phyloP scores from a whole-genome alignment of 345 rosid genomes.

The Stellera chamaejasme region DNA sequence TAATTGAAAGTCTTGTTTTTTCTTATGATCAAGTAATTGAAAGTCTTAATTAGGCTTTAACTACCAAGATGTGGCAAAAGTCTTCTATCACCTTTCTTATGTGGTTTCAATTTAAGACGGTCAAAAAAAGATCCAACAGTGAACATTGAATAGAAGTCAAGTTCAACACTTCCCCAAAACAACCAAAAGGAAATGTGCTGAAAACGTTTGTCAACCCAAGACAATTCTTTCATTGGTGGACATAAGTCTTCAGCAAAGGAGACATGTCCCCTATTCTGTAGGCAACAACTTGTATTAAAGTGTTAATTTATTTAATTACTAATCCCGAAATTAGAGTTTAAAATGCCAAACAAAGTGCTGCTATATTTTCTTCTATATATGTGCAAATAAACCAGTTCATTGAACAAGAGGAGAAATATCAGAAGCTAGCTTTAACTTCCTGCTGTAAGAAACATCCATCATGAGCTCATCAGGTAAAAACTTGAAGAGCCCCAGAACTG shows the following conservation, averaged over 20 bases:
- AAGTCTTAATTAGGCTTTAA: too few species aligned
- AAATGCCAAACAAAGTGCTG: too few species aligned
- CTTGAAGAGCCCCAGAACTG: conserved; percentile 15
- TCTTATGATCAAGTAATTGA: too few species aligned
- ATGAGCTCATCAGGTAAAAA: conserved; percentile 16
- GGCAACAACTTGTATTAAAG: conserved; percentile 11
- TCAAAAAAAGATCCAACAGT: too few species aligned
- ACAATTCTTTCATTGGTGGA: conserved; percentile 16
- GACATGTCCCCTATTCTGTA: conserved; percentile 33
- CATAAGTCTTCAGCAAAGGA: conserved; percentile 15
- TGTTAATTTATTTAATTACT: too few species aligned
- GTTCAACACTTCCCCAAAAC: conserved; percentile 27
- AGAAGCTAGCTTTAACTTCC: not conserved
- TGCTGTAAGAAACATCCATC: not conserved
- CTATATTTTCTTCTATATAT: too few species aligned
- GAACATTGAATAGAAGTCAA: not conserved
- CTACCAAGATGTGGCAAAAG: too few species aligned
- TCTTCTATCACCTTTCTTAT: too few species aligned
- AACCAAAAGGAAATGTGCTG: conserved; percentile 1
- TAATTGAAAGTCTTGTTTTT: too few species aligned
- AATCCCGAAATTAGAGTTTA: too few species aligned
- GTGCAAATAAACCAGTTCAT: too few species aligned
- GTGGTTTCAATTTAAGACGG: too few species aligned
- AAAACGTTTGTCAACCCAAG: conserved; percentile 6
- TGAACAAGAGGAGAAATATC: not conserved